Conservation (phyloP, 345 rosid genomes). For the Conringia planisiliqua region DNA sequence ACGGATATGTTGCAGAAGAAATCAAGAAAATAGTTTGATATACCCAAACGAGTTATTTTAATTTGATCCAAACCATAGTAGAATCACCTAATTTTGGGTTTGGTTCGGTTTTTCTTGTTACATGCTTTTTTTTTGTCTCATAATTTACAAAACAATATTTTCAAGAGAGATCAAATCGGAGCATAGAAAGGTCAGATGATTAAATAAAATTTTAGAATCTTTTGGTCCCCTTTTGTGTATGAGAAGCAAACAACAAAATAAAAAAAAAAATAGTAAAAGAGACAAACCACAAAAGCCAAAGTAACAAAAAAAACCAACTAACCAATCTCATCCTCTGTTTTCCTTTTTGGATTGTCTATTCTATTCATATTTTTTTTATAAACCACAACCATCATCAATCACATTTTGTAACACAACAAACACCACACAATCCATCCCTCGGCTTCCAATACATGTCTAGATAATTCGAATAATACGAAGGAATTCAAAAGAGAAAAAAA, state of each 20-base stretch:
- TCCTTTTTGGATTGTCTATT: slow-evolving; percentile 13
- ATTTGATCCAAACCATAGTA: neutral
- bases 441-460: slow-evolving; percentile 4
- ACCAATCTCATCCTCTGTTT: slow-evolving; percentile 9
- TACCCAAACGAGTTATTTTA: neutral
- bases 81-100: neutral
- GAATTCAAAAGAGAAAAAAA: neutral
- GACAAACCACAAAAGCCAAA: slow-evolving; percentile 14
- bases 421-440: slow-evolving; percentile 28
- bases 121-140: neutral
- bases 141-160: neutral
- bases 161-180: neutral
- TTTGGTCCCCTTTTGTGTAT: slow-evolving; percentile 21
- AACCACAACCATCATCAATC: slow-evolving; percentile 9
- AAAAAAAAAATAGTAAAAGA: slow-evolving; percentile 4
- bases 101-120: neutral
- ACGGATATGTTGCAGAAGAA: neutral
- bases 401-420: neutral
- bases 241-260: slow-evolving; percentile 19
- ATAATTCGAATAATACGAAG: neutral
- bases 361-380: neutral
- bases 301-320: slow-evolving; percentile 1
- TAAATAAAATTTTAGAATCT: neutral
- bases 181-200: neutral
- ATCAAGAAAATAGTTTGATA: too few species aligned